Percentiles rank a stretch among this genome's conserved stretches.
phyloP scores from a whole-genome alignment of 1,284 basidiomycete genomes.

The Veloboletus limbatus region DNA sequence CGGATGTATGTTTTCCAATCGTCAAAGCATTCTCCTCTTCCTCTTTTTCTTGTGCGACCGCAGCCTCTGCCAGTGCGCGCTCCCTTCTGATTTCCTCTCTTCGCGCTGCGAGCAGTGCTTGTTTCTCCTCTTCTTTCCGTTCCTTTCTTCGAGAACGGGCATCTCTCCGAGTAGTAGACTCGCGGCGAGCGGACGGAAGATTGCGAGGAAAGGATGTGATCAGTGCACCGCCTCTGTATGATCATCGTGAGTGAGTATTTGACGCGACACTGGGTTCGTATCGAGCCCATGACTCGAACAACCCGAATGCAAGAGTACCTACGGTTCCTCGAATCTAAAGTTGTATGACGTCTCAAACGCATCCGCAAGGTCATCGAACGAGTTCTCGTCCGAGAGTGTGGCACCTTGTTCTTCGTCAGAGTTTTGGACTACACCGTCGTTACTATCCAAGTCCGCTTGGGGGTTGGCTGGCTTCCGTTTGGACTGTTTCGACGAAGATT shows the following conservation, averaged over 20 bases:
- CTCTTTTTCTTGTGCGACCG: constrained; percentile 11
- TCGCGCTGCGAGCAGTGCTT: constrained; percentile 77
- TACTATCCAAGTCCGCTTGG: constrained; percentile 16
- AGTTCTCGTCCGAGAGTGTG: constrained; percentile 43
- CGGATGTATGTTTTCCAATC: neutral
- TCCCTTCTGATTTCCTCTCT: constrained; percentile 77
- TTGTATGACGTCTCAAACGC: constrained; percentile 86
- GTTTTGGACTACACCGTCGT: constrained; percentile 22
- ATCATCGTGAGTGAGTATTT: constrained; percentile 1
- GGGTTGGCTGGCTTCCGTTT: constrained; percentile 34
- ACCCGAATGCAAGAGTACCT: constrained; percentile 33
- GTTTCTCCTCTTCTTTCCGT: constrained; percentile 79
- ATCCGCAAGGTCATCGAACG: constrained; percentile 73
- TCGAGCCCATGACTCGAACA: neutral
- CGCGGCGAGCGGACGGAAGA: constrained; percentile 70
- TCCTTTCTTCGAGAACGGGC: constrained; percentile 74
- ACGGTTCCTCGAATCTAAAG: constrained; percentile 93
- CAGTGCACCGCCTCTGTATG: constrained; percentile 60
- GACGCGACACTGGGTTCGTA: neutral
- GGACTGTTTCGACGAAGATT: constrained; percentile 27
- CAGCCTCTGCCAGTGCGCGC: constrained; percentile 40
- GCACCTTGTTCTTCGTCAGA: constrained; percentile 31
- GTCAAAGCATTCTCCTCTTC: neutral
- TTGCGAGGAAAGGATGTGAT: constrained; percentile 81
- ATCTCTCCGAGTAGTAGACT: constrained; percentile 78